A percentile compares a stretch with the other conserved stretches of the same genome.
These are phyloP conservation scores for Candida dubliniensis DNA, from an alignment of 1,139 yeast genomes.

Conservation along the genomic window DNA sequence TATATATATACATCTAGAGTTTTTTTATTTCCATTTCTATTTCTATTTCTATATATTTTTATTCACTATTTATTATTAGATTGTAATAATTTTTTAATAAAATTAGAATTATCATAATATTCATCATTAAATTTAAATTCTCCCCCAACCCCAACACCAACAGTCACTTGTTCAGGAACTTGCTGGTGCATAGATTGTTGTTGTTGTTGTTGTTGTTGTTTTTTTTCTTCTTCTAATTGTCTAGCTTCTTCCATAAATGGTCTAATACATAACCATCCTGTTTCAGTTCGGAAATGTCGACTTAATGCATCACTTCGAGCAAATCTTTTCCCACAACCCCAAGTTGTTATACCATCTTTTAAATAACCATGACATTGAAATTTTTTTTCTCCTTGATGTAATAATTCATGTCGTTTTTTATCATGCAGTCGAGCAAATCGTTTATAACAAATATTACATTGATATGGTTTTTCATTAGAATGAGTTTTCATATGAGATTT, in stretches of 20 bases:
- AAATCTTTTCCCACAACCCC: slow-evolving; percentile 63
- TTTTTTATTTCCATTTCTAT: too few relatives aligned
- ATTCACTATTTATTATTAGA: slow-evolving; percentile 16
- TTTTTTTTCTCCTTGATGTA: slow-evolving; percentile 56
- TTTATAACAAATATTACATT: slow-evolving; percentile 49
- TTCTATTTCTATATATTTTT: too few relatives aligned
- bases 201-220: background rate
- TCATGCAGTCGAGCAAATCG: slow-evolving; percentile 59
- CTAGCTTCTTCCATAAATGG: slow-evolving; percentile 55
- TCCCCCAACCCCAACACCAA: too few relatives aligned
- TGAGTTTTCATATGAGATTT: slow-evolving; percentile 59
- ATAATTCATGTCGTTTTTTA: slow-evolving; percentile 53
- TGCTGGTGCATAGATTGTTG: too few relatives aligned
- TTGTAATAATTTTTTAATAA: slow-evolving; percentile 21
- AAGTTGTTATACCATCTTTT: slow-evolving; percentile 48
- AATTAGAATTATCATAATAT: slow-evolving; percentile 18
- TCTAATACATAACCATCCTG: slow-evolving; percentile 57
- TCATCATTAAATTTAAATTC: slow-evolving; percentile 8
- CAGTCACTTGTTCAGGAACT: too few relatives aligned
- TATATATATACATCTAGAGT: too few relatives aligned
- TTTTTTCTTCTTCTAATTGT: slow-evolving; percentile 18
- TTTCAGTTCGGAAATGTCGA: slow-evolving; percentile 58
- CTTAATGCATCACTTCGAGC: slow-evolving; percentile 60
- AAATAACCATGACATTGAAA: slow-evolving; percentile 56
- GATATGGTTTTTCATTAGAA: slow-evolving; percentile 54